Evolutionary conservation across 225 moss, liverwort and hornwort species (phyloP), one percentile per base, ranked within the genome.

Genomic region (Asterella californica): DNA sequence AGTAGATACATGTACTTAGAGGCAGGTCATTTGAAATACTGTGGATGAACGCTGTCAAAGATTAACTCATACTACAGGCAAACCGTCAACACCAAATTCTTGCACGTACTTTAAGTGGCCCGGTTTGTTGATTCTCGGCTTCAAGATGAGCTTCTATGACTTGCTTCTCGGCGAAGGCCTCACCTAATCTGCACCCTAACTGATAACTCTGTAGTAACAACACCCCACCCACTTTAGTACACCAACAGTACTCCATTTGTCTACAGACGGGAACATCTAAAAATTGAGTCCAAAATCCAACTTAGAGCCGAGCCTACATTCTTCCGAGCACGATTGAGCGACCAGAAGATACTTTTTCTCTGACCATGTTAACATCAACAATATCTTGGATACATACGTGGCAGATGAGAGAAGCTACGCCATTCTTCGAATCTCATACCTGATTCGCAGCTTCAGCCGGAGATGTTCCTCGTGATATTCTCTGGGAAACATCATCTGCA

Each of bases 131-230:
- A 76, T 89, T 82, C 53, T 90, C 90, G 30, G 63, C 88, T 15
- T 70, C 78, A 78, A 92, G 49, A 37, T 82, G 71, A 46, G 90
- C 89, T 80, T 92, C 94, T 1, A 97, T 78, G 2, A 93, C 87
- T 63, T 89, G 71, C 55, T 91, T 91, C 65, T 88, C 93, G 6
- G 93, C 86, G 66, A 92, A 97, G 12, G 94, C 97, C 63, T 88
- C 82, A 21, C 94, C 97, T 76, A 93, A 82, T 76, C 85, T 87
- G 77, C 86, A 88, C 10, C 89, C 92, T 65, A 94, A 53, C 83
- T 93, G 94, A 83, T 90, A 93, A 78, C 91, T 94, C 93, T 99
- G 87, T 38, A 69, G 71, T 30, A 15, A 27, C 30, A 74, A 14
- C 74, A 53, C 12, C 19, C 24, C 17, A 29, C 9, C 75, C 53